Conservation (phyloP, 2,329 filamentous ascomycete species). For the Niveomyces coronatus region DNA sequence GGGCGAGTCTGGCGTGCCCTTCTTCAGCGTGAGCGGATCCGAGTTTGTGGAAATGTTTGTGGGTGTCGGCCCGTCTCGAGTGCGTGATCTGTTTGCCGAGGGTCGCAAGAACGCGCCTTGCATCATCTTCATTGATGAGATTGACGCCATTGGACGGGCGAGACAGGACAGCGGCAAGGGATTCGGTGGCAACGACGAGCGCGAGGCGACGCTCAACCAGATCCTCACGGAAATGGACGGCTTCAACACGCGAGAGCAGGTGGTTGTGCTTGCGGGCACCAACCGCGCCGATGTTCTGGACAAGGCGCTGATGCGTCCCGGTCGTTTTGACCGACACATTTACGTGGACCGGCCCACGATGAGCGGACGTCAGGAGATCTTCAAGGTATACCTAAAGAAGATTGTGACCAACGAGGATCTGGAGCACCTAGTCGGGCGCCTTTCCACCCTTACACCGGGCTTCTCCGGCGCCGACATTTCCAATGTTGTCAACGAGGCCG, state of each 20-base stretch:
- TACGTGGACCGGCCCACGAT: slow-evolving; percentile 91
- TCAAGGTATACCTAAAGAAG: slow-evolving; percentile 86
- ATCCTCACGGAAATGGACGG: slow-evolving; percentile 99
- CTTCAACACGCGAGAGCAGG: slow-evolving; percentile 93
- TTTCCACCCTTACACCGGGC: slow-evolving; percentile 86
- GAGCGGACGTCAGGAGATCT: slow-evolving; percentile 93
- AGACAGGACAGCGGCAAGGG: slow-evolving; percentile 62
- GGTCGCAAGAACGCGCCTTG: slow-evolving; percentile 94
- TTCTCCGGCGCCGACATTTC: slow-evolving; percentile 98
- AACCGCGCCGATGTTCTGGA: slow-evolving; percentile 93
- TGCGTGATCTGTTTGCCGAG: slow-evolving; percentile 87
- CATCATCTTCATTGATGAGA: slow-evolving; percentile 99
- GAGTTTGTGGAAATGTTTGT: slow-evolving; percentile 99
- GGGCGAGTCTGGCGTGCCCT: slow-evolving; percentile 91
- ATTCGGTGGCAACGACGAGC: slow-evolving; percentile 89
- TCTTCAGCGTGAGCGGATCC: slow-evolving; percentile 96
- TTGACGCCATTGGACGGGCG: slow-evolving; percentile 92
- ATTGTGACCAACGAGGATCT: slow-evolving; percentile 88
- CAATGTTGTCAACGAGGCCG: slow-evolving; percentile 96
- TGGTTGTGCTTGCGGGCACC: slow-evolving; percentile 92
- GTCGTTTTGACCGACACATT: slow-evolving; percentile 95
- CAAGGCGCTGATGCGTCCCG: slow-evolving; percentile 90
- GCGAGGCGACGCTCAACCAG: slow-evolving; percentile 94
- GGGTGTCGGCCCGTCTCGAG: slow-evolving; percentile 90
- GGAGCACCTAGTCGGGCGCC: slow-evolving; percentile 75